Percentiles rank a stretch among this genome's conserved stretches.
phyloP scores from a whole-genome alignment of 108 stramenopile genomes.

The Cyclotella choctawhatcheeana region DNA sequence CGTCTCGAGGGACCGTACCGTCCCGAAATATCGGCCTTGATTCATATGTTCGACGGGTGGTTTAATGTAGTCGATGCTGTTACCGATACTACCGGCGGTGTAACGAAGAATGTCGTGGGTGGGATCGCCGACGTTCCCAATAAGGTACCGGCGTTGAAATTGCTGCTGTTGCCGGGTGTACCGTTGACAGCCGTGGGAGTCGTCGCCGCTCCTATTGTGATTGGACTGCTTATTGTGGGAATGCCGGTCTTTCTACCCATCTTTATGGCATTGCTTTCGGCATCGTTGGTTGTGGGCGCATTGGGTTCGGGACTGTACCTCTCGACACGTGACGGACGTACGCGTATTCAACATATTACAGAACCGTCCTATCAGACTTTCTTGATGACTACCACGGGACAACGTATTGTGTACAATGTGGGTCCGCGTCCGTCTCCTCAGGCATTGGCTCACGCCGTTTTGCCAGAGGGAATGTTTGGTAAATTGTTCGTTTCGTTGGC shows the following conservation, averaged over 20 bases:
- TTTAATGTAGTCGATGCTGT: slow-evolving; percentile 65
- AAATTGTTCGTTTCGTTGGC: slow-evolving; percentile 68
- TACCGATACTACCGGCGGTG: slow-evolving; percentile 36
- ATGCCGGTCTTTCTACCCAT: slow-evolving; percentile 80
- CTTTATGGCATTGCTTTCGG: slow-evolving; percentile 29
- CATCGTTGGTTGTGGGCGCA: slow-evolving; percentile 19
- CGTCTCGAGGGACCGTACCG: slow-evolving; percentile 73
- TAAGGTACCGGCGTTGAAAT: slow-evolving; percentile 46
- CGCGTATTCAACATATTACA: slow-evolving; percentile 41
- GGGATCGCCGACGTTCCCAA: slow-evolving; percentile 17
- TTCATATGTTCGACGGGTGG: slow-evolving; percentile 63
- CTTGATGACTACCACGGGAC: slow-evolving; percentile 59
- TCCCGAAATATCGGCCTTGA: slow-evolving; percentile 70
- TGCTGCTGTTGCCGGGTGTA: slow-evolving; percentile 65
- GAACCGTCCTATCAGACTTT: slow-evolving; percentile 59
- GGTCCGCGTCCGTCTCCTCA: slow-evolving; percentile 85
- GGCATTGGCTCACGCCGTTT: slow-evolving; percentile 52
- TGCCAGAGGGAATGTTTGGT: slow-evolving; percentile 71
- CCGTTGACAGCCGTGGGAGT: slow-evolving; percentile 61
- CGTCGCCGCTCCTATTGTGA: slow-evolving; percentile 58
- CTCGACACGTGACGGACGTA: slow-evolving; percentile 64
- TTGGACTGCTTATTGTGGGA: slow-evolving; percentile 54
- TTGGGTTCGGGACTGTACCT: slow-evolving; percentile 54
- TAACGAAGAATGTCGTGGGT: slow-evolving; percentile 9
- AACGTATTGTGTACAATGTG: slow-evolving; percentile 73